Base-by-base conservation (phyloP, 169 alveolate species). In the Besnoitia besnoiti region DNA sequence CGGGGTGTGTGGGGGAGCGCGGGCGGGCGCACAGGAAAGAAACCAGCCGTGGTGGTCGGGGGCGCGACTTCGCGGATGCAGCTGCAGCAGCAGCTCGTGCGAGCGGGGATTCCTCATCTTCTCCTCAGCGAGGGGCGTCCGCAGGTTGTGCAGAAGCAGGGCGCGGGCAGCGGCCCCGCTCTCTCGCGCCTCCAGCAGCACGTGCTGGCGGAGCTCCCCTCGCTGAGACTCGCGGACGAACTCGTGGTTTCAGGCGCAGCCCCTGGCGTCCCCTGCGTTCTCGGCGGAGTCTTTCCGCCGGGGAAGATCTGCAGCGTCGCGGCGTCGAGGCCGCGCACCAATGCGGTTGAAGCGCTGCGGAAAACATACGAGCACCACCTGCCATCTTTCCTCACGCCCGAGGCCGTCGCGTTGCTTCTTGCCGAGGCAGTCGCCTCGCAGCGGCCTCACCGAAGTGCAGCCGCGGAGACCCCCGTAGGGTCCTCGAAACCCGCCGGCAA, bases 271-370 rank as follows among this genome's bases (percentile, higher is more conserved):
- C 87, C 87, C 3, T 77, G 87, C 40, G 87, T 44, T 21, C 55
- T 77, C 8, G 87, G 59, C 19, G 87, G 87, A 24, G n/a, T 77
- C 33, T 77, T 77, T 42, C 87, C 87, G 2, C 59, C 87, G 87
- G 87, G 55, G 37, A 77, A 77, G 35, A 30, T 77, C 27, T 40
- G 55, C 40, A 27, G 55, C 55, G 30, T 77, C 55, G 87, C 87
- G 40, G 87, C 87, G 12, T 77, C 87, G 55, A 19, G 40, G 30
- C 27, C 87, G 7, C 2, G 37, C 0, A 40, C 12, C 33, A 77
- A 77, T 35, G 61, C 87, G 16, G 24, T 77, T 1, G 87, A 77
- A 30, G 40, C 87, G 1, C 30, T 77, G 59, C 37, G 59, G 55
- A 77, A 77, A 40, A n/a, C 47, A 27, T 73, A 73, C 46, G 82